phyloP scores from a whole-genome alignment of 2,329 filamentous ascomycete genomes.

The Pseudogymnoascus destructans region DNA sequence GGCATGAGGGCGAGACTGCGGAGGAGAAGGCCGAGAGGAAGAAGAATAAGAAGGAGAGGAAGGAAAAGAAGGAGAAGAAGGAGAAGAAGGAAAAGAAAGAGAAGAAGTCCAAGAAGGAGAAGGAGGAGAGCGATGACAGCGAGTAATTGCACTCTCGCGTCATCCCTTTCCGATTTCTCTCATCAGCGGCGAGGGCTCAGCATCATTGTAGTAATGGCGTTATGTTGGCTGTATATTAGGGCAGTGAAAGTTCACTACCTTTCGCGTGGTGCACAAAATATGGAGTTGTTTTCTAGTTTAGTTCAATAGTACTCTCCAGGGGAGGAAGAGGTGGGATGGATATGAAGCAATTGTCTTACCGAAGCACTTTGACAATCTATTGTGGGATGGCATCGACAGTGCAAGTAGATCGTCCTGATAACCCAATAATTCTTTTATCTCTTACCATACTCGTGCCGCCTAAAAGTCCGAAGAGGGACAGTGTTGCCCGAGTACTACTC shows the following conservation, averaged over 20 bases:
- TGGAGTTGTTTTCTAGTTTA: slow-evolving; percentile 7
- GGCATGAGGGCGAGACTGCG: slow-evolving; percentile 63
- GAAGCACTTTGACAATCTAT: background rate
- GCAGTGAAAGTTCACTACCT: slow-evolving; percentile 9
- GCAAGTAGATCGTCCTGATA: too few species aligned
- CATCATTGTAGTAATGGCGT: slow-evolving; percentile 9
- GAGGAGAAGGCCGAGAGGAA: slow-evolving; percentile 47
- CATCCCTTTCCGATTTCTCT: slow-evolving; percentile 6
- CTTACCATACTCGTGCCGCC: too few species aligned
- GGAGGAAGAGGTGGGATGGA: slow-evolving; percentile 1
- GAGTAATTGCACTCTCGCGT: slow-evolving; percentile 28
- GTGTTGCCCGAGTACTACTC: too few species aligned
- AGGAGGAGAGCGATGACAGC: slow-evolving; percentile 31
- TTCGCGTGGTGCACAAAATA: slow-evolving; percentile 8
- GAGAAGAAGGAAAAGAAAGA: slow-evolving; percentile 31
- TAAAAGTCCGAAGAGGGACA: too few species aligned
- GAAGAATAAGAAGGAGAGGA: slow-evolving; percentile 38
- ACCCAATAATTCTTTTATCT: too few species aligned
- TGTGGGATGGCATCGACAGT: background rate
- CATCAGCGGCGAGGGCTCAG: slow-evolving; percentile 6
- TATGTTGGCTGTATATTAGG: slow-evolving; percentile 6
- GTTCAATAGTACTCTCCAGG: slow-evolving; percentile 4
- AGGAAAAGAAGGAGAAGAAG: slow-evolving; percentile 40
- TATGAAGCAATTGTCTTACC: slow-evolving; percentile 1
- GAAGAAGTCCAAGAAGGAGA: slow-evolving; percentile 28